phyloP scores from a whole-genome alignment of 2,329 filamentous ascomycete genomes.

The Rutstroemia sp. region DNA sequence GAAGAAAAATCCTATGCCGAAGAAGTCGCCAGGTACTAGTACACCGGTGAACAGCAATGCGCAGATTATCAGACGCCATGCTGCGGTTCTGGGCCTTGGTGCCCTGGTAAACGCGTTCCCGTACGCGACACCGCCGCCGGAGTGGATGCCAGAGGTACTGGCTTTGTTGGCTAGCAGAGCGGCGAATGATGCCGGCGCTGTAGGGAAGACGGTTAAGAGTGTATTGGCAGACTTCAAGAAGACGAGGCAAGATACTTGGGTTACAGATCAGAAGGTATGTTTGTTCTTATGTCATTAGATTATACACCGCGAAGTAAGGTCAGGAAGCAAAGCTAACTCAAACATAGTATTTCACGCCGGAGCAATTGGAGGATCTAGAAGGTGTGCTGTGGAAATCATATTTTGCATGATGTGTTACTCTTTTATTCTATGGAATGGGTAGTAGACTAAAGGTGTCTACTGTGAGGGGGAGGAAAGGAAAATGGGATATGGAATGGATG shows the following conservation, averaged over 20 bases:
- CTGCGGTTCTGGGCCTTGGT: slow-evolving; percentile 84
- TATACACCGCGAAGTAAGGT: slow-evolving; percentile 2
- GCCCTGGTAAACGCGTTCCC: slow-evolving; percentile 93
- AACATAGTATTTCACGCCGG: slow-evolving; percentile 69
- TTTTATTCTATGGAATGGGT: background rate
- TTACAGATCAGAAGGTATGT: slow-evolving; percentile 91
- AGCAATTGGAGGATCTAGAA: slow-evolving; percentile 90
- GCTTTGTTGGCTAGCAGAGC: slow-evolving; percentile 79
- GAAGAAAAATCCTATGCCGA: slow-evolving; percentile 80
- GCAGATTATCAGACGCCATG: slow-evolving; percentile 76
- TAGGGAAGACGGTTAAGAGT: slow-evolving; percentile 91
- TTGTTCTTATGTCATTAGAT: slow-evolving; percentile 9
- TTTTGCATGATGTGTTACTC: slow-evolving; percentile 48
- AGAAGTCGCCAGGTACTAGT: slow-evolving; percentile 58
- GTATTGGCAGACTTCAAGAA: slow-evolving; percentile 98
- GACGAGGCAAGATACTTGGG: slow-evolving; percentile 97
- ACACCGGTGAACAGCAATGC: slow-evolving; percentile 65
- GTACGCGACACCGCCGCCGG: slow-evolving; percentile 84
- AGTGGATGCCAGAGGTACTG: slow-evolving; percentile 89
- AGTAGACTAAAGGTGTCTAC: background rate
- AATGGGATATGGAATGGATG: background rate
- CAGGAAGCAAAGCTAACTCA: too few species aligned
- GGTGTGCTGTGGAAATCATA: slow-evolving; percentile 99
- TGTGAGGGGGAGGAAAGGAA: background rate
- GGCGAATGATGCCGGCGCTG: slow-evolving; percentile 80